These are phyloP conservation scores for Rhodotorula sp. DNA, from an alignment of 1,284 basidiomycete species.

Conservation along the genomic window DNA sequence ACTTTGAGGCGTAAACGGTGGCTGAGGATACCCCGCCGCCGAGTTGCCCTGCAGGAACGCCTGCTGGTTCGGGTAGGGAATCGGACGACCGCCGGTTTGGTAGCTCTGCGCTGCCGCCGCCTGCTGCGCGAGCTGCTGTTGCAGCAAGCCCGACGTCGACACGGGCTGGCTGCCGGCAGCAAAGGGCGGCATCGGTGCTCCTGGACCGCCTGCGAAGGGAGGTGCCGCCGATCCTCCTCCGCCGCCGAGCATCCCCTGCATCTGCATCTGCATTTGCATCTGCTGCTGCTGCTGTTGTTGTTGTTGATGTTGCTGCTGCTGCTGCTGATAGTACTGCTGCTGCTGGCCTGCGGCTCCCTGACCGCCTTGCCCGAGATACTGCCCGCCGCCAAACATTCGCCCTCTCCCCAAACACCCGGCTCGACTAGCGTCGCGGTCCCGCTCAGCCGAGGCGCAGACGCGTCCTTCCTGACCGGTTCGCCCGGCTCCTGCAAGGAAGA, in stretches of 20 bases:
- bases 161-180: neutral
- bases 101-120: constrained; percentile 3
- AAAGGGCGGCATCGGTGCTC: neutral
- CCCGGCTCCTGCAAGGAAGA: too few species aligned
- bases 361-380: neutral
- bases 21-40: neutral
- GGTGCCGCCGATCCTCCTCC: neutral
- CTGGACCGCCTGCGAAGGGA: neutral
- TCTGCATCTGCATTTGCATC: neutral
- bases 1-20: neutral
- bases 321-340: neutral
- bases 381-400: neutral
- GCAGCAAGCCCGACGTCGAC: constrained; percentile 20
- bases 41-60: neutral
- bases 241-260: neutral
- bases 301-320: neutral
- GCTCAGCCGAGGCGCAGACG: neutral
- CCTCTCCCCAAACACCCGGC: neutral
- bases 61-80: constrained; percentile 1
- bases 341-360: neutral
- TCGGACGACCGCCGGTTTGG: neutral
- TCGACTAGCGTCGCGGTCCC: neutral
- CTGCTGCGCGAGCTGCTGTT: constrained; percentile 31
- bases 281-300: neutral
- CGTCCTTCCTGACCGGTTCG: too few species aligned